A percentile compares a stretch with the other conserved stretches of the same genome.
Evolutionary conservation across 106 monocot genomes (phyloP).

Genomic region (Allium sativum): DNA sequence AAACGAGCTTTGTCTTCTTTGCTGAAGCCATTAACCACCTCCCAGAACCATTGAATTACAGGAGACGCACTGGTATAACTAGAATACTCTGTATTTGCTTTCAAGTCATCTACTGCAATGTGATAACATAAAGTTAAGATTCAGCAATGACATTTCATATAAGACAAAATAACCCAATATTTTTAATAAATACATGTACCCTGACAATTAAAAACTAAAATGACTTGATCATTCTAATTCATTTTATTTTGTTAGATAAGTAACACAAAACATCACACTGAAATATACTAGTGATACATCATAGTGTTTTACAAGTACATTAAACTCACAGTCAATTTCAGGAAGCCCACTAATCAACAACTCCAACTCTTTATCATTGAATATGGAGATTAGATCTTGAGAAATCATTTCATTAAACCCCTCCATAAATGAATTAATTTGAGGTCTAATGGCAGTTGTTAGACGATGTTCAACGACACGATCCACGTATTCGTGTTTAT

Average conservation of each 20-base stretch:
- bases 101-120: constrained; percentile 84
- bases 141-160: not conserved
- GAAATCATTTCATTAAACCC: constrained; percentile 87
- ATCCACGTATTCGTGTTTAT: constrained; percentile 93
- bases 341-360: constrained; percentile 97
- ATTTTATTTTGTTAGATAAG: too few relatives aligned
- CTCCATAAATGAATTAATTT: constrained; percentile 93
- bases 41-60: constrained; percentile 99
- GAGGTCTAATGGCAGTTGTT: constrained; percentile 93
- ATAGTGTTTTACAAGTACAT: too few relatives aligned
- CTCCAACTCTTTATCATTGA: constrained; percentile 97
- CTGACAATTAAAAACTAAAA: not conserved
- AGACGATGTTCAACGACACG: constrained; percentile 84
- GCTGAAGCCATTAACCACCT: constrained; percentile 87
- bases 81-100: constrained; percentile 91
- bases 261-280: too few relatives aligned
- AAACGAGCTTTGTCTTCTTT: constrained; percentile 98
- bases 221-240: too few relatives aligned
- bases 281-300: too few relatives aligned
- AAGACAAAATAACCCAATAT: too few relatives aligned
- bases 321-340: constrained; percentile 86
- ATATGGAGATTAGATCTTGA: constrained; percentile 81
- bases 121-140: not conserved
- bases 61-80: constrained; percentile 91
- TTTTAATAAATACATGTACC: not conserved